Conservation (phyloP, 495 filamentous ascomycete genomes). For the Trichoderma reesei region DNA sequence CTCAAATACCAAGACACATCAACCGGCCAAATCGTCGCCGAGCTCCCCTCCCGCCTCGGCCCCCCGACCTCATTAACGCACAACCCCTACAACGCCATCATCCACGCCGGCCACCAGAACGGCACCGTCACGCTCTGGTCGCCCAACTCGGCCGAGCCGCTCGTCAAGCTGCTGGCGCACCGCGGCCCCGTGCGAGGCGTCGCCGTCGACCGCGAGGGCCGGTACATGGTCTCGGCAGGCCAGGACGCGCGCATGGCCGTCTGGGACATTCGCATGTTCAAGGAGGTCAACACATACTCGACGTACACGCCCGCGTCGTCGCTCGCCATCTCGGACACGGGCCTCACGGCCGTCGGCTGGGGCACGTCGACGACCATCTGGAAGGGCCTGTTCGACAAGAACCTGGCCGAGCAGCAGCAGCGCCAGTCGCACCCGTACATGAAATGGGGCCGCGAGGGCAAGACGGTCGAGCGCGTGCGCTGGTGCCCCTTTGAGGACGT, state of each 20-base stretch:
- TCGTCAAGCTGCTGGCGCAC: conserved; percentile 93
- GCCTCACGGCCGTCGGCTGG: conserved; percentile 83
- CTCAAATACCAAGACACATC: conserved; percentile 94
- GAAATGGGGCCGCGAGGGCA: conserved; percentile 81
- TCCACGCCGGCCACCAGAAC: conserved; percentile 88
- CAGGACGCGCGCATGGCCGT: conserved; percentile 87
- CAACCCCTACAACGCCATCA: conserved; percentile 83
- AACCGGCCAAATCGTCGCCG: conserved; percentile 75
- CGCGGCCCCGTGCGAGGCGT: conserved; percentile 82
- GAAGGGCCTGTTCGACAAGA: conserved; percentile 74
- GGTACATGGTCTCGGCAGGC: conserved; percentile 92
- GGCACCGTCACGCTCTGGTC: conserved; percentile 92
- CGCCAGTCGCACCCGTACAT: conserved; percentile 87
- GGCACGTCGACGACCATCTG: conserved; percentile 82
- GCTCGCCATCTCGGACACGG: conserved; percentile 78
- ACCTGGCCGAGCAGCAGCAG: conserved; percentile 54
- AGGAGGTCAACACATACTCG: conserved; percentile 84
- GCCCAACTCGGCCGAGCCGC: conserved; percentile 74
- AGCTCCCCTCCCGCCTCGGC: conserved; percentile 73
- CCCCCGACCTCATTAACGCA: conserved; percentile 75
- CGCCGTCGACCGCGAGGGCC: conserved; percentile 78
- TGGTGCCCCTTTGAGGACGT: conserved; percentile 97
- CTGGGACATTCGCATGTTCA: conserved; percentile 94
- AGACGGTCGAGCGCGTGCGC: conserved; percentile 64
- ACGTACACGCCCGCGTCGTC: conserved; percentile 76